Conservation (phyloP, 1,284 basidiomycete species). For the Xerocomus cyaneibrunnescens region DNA sequence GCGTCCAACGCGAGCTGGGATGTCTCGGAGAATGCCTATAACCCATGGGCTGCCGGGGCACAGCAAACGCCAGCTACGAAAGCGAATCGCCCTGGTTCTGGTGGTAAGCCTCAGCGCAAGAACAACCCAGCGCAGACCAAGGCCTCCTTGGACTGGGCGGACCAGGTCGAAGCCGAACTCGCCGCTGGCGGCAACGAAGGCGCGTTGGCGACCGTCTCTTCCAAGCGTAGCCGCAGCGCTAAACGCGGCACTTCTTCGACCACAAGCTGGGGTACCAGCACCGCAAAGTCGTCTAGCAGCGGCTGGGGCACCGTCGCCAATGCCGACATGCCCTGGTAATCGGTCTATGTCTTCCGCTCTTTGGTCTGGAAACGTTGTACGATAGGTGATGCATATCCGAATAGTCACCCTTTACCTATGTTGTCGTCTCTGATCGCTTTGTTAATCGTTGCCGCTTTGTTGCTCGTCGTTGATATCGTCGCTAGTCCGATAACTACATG, state of each 20-base stretch:
- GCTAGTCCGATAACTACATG: too few relatives aligned
- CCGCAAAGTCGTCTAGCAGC: constrained; percentile 1
- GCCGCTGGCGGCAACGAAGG: constrained; percentile 1
- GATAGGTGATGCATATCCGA: background rate
- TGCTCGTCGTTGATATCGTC: background rate
- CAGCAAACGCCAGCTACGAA: constrained; percentile 6
- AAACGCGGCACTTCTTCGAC: constrained; percentile 19
- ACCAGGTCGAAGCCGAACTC: constrained; percentile 28
- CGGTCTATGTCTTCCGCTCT: background rate
- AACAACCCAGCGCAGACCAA: constrained; percentile 14
- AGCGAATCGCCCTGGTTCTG: constrained; percentile 5
- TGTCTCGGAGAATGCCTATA: constrained; percentile 16
- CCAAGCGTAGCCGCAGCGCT: constrained; percentile 18
- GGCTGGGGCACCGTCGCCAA: constrained; percentile 28
- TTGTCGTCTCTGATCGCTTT: constrained; percentile 1
- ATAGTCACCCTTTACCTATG: background rate
- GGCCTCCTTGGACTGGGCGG: constrained; percentile 25
- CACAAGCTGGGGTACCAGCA: constrained; percentile 9
- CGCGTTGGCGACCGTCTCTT: constrained; percentile 4
- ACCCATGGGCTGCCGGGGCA: constrained; percentile 24
- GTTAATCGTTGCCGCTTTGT: background rate
- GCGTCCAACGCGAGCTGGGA: constrained; percentile 23
- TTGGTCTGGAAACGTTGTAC: constrained; percentile 1
- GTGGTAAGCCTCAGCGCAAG: constrained; percentile 11
- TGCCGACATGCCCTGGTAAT: constrained; percentile 25